Evolutionary conservation across 495 filamentous ascomycete genomes (phyloP).

Genomic region (Chlorociboria aeruginascens): DNA sequence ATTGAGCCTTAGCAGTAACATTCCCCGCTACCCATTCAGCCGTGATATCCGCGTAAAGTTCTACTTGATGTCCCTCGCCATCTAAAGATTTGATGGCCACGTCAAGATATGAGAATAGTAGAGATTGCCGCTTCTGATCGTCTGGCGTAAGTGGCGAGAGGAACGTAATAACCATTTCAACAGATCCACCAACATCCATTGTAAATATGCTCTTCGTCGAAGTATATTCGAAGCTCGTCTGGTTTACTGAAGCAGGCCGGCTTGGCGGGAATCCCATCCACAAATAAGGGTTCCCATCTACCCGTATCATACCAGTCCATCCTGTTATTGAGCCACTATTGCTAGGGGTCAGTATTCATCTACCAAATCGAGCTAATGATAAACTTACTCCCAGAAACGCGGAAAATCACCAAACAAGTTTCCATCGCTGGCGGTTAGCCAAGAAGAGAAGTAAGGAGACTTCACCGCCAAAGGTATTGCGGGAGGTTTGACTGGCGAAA

Average conservation of each 20-base stretch:
- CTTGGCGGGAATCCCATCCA: conserved; percentile 38
- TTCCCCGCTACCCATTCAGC: conserved; percentile 50
- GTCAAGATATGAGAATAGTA: conserved; percentile 77
- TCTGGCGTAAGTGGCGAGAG: conserved; percentile 80
- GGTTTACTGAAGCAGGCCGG: conserved; percentile 23
- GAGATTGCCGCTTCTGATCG: conserved; percentile 73
- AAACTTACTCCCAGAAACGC: conserved; percentile 10
- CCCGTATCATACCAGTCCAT: conserved; percentile 55
- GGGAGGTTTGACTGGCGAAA: conserved; percentile 45
- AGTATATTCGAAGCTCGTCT: conserved; percentile 58
- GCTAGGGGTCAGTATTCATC: neutral
- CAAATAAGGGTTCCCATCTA: conserved; percentile 42
- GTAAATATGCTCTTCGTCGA: conserved; percentile 79
- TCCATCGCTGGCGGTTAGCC: conserved; percentile 52
- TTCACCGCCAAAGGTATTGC: conserved; percentile 70
- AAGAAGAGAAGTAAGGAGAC: conserved; percentile 74
- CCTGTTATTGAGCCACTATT: conserved; percentile 50
- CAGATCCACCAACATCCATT: conserved; percentile 53
- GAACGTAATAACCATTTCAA: conserved; percentile 69
- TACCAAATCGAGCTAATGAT: conserved; percentile 37
- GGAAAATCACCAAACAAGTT: conserved; percentile 57
- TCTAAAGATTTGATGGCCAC: conserved; percentile 45
- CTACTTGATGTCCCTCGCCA: conserved; percentile 50
- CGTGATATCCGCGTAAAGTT: conserved; percentile 79
- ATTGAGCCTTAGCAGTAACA: conserved; percentile 26